Base-by-base conservation (phyloP, 2,329 filamentous ascomycete species). In the Oidium heveae region DNA sequence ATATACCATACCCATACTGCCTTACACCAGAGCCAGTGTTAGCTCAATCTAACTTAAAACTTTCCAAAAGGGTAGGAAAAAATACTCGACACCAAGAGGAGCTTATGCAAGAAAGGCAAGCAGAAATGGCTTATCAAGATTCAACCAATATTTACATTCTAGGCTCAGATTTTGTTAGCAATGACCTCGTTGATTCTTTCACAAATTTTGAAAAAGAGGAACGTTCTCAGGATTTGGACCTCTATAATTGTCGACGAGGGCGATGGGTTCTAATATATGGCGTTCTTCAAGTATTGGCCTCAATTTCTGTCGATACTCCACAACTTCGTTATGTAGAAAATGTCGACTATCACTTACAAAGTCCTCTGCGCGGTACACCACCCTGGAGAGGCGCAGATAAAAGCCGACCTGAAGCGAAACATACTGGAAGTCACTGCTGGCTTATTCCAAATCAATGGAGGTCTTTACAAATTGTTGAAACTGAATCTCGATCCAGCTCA, bases 1-100 rank as follows among this genome's bases (percentile, higher is more conserved):
- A 82, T 57, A 76, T 84, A 47, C 75, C 80, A 0, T 74, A 82
- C 56, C 79, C 81, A 0, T 82, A 80, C 58, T 79, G 80, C 0
- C 66, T 83, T 0, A 70, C 83, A 2, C 80, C 81, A 1, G 69
- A 74, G 46, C 71, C 72, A 0, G 70, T 72, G 34, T 64, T 68
- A 1, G 65, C 68, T 0, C 54, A 56, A 28, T 20, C 50, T 1
- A 32, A 39, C 15, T 53, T 55, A 28, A 34, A 3, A 59, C 60
- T 8, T 41, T 16, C 20, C 16, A 60, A 62, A 53, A 60, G 56
- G 57, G 60, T 60, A 46, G 56, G 57, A 2, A 61, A 62, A 47
- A 55, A 55, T 57, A 28, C 20, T 41, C 1, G 33, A 49, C n/a
- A 55, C 54, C 28, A 28, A 4, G 60, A 61, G 16, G 60, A 63